Percentiles rank a stretch among this genome's conserved stretches.
These are phyloP conservation scores for Fagopyrum esculentum DNA, from an alignment of 148 eudicot species.

Conservation along the genomic window DNA sequence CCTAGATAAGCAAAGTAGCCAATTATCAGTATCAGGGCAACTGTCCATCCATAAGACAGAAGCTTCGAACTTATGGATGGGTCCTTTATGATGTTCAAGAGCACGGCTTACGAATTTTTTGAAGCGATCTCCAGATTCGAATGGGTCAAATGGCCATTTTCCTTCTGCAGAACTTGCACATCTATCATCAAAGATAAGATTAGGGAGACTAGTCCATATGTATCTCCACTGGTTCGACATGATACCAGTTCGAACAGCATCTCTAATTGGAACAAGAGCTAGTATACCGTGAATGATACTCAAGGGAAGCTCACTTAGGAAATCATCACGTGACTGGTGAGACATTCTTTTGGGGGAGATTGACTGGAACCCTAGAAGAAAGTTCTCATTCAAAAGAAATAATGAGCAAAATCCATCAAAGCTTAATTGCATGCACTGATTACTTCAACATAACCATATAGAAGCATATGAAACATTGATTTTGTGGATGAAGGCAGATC, in stretches of 20 bases:
- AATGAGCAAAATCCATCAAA: too few relatives aligned
- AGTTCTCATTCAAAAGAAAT: too few relatives aligned
- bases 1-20: conserved; percentile 64
- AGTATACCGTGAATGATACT: conserved; percentile 39
- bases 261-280: conserved; percentile 37
- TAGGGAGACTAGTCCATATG: conserved; percentile 44
- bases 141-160: conserved; percentile 19
- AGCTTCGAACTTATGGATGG: conserved; percentile 52
- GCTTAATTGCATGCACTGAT: too few relatives aligned
- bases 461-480: too few relatives aligned
- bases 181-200: conserved; percentile 36
- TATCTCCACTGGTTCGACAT: conserved; percentile 52
- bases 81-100: conserved; percentile 49
- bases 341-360: background rate
- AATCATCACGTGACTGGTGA: conserved; percentile 17
- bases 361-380: background rate
- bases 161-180: conserved; percentile 20
- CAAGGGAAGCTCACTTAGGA: conserved; percentile 35
- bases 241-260: conserved; percentile 46
- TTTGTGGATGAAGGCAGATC: too few relatives aligned
- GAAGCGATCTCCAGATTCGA: conserved; percentile 20
- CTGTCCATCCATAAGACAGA: conserved; percentile 32
- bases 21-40: conserved; percentile 54
- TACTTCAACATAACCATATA: too few relatives aligned
- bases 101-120: conserved; percentile 21